Evolutionary conservation across 768 basidiomycete species (phyloP), one percentile per base, ranked within the genome.

Genomic region (Lepiota brunneoincarnata): DNA sequence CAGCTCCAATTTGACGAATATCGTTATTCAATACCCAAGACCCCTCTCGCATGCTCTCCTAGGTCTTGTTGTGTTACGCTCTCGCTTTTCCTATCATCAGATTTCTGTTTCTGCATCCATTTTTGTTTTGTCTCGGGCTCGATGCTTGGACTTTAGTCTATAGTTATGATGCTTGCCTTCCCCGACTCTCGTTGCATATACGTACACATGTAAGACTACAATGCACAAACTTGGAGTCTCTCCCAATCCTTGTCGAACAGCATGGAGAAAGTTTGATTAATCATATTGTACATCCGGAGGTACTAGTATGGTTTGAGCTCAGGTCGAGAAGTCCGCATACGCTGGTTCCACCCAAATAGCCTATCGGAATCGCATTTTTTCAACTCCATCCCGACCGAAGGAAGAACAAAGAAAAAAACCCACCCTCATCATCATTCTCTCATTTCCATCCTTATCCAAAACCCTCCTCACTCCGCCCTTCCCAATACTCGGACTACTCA

Each of bases 401-500:
- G 24, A 65, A n/a, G 2, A 39, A 20, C n/a, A 46, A 21, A 24
- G n/a, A 15, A 21, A 35, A 14, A 43, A 6, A 58, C 83, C 55
- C 57, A 83, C 87, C 71, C 68, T 73, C 67, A 75, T 78, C 26
- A 74, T 75, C 11, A 76, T 58, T 37, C 63, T 71, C 59, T 85
- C 85, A 47, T 82, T 76, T 1, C 87, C 87, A 15, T 82, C 75
- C 54, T 79, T 74, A n/a, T 73, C 75, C 18, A 73, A 69, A 11
- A 65, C 72, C 58, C 73, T 72, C 24, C 74, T 70, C 17, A 73
- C 72, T 10, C 76, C 75, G 2, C 68, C 71, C 49, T 73, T 70
- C 43, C 78, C 75, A 5, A 87, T 71, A 64, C 83, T 87, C 12
- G 89, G 87, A 43, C 78, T 82, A 61, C 74, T 89, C 63, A 92